phyloP scores from a whole-genome alignment of 2,329 filamentous ascomycete genomes.

The Mariannaea sp. region DNA sequence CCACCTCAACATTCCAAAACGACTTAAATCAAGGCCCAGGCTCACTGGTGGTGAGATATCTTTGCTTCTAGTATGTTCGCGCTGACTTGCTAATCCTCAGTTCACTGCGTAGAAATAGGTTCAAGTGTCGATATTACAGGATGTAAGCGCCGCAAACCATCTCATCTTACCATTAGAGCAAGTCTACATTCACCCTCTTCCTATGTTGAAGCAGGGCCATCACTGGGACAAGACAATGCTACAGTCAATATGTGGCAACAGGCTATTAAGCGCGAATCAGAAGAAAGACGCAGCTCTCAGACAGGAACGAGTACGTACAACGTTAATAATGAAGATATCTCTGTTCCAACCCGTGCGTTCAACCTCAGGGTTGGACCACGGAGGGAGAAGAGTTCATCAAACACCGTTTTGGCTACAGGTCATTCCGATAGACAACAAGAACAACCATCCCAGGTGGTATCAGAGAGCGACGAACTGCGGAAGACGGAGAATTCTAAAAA shows the following conservation, averaged over 20 bases:
- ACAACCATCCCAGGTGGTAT: slow-evolving; percentile 21
- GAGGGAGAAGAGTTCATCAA: slow-evolving; percentile 6
- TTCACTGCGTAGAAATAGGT: not conserved
- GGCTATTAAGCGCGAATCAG: slow-evolving; percentile 34
- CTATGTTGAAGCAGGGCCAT: slow-evolving; percentile 17
- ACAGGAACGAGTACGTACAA: slow-evolving; percentile 8
- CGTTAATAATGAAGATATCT: not conserved
- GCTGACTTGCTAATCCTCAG: not conserved
- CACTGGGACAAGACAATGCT: slow-evolving; percentile 26
- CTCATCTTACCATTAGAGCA: slow-evolving; percentile 27
- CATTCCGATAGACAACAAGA: slow-evolving; percentile 6
- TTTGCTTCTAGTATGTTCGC: not conserved
- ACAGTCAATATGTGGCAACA: slow-evolving; percentile 38
- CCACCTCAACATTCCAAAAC: slow-evolving; percentile 42
- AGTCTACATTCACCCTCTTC: slow-evolving; percentile 17
- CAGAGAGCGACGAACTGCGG: slow-evolving; percentile 21
- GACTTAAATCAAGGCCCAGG: slow-evolving; percentile 31
- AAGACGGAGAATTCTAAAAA: slow-evolving; percentile 18
- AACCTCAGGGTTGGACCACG: not conserved
- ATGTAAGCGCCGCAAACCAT: slow-evolving; percentile 21
- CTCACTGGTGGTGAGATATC: not conserved
- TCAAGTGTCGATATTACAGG: not conserved
- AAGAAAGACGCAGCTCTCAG: slow-evolving; percentile 24
- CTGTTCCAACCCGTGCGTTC: slow-evolving; percentile 7
- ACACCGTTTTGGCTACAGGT: slow-evolving; percentile 5